Conservation (phyloP, 2,329 filamentous ascomycete genomes). For the Laburnicola sp. region DNA sequence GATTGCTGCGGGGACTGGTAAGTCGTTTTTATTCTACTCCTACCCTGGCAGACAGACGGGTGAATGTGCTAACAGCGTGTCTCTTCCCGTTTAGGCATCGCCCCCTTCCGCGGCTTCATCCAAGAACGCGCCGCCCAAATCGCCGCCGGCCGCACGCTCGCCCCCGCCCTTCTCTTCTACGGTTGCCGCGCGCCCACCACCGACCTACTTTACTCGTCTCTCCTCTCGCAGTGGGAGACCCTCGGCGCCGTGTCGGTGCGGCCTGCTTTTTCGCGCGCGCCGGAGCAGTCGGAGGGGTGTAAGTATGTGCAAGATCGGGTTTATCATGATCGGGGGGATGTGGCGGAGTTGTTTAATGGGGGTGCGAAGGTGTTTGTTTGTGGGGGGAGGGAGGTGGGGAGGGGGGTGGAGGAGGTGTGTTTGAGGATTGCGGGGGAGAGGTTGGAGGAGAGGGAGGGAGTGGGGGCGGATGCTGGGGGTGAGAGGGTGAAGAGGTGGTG, state of each 20-base stretch:
- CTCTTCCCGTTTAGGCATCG: conserved; percentile 39
- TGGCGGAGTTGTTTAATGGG: conserved; percentile 51
- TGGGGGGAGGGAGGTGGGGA: conserved; percentile 57
- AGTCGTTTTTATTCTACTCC: neutral
- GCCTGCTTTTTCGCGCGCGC: conserved; percentile 60
- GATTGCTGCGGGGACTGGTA: conserved; percentile 42
- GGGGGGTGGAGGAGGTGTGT: conserved; percentile 48
- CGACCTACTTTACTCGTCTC: conserved; percentile 64
- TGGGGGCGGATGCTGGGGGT: conserved; percentile 38
- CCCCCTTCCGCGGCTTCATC: conserved; percentile 50
- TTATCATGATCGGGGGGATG: conserved; percentile 51
- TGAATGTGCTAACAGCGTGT: conserved; percentile 34
- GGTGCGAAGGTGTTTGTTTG: conserved; percentile 67
- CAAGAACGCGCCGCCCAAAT: conserved; percentile 48
- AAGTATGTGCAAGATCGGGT: conserved; percentile 59
- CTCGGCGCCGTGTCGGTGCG: conserved; percentile 64
- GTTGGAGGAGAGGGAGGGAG: conserved; percentile 46
- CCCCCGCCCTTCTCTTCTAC: conserved; percentile 66
- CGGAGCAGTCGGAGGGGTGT: conserved; percentile 51
- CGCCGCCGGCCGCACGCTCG: conserved; percentile 56
- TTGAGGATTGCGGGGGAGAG: conserved; percentile 50
- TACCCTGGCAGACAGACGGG: no score
- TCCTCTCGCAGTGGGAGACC: conserved; percentile 62
- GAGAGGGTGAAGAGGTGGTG: conserved; percentile 52
- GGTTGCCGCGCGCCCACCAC: conserved; percentile 60